These are phyloP conservation scores for Pythium insidiosum DNA, from an alignment of 352 stramenopile genomes.

Conservation along the genomic window DNA sequence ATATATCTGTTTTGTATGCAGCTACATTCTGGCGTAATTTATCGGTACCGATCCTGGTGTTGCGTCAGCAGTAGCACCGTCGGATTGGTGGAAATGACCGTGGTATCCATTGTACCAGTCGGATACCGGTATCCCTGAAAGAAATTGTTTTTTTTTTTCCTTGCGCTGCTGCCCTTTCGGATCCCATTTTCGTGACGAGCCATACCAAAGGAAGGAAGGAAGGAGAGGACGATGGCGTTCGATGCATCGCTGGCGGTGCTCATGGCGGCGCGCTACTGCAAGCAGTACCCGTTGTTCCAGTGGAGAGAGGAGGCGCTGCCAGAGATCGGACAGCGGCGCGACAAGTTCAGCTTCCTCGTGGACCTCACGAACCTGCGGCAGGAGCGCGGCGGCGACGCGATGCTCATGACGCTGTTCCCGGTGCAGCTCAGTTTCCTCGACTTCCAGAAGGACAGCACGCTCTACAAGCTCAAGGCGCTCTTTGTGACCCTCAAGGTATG, in stretches of 20 bases:
- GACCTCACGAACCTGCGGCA: conserved; percentile 64
- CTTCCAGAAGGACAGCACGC: conserved; percentile 39
- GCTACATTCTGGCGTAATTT: no score
- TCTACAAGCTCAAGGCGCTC: conserved; percentile 70
- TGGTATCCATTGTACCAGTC: no score
- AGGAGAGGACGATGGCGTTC: conserved; percentile 25
- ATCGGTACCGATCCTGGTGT: no score
- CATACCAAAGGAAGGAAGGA: no score
- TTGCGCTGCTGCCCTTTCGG: no score
- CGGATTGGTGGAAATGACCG: no score
- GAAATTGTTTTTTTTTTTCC: no score
- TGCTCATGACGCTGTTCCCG: conserved; percentile 57
- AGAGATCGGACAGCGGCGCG: conserved; percentile 36
- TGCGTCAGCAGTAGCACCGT: no score
- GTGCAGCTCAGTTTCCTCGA: conserved; percentile 46
- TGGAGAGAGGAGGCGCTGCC: conserved; percentile 65
- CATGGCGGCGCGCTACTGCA: conserved; percentile 66
- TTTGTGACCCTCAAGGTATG: conserved; percentile 65
- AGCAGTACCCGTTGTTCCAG: conserved; percentile 53
- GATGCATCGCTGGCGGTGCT: conserved; percentile 58
- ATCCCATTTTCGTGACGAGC: no score
- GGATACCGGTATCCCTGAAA: no score
- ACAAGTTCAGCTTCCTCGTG: conserved; percentile 69
- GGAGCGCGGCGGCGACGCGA: conserved; percentile 36
- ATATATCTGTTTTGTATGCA: no score